Percentiles rank a stretch among this genome's conserved stretches.
phyloP scores from a whole-genome alignment of 2,329 filamentous ascomycete genomes.

The Cordyceps pruinosa region DNA sequence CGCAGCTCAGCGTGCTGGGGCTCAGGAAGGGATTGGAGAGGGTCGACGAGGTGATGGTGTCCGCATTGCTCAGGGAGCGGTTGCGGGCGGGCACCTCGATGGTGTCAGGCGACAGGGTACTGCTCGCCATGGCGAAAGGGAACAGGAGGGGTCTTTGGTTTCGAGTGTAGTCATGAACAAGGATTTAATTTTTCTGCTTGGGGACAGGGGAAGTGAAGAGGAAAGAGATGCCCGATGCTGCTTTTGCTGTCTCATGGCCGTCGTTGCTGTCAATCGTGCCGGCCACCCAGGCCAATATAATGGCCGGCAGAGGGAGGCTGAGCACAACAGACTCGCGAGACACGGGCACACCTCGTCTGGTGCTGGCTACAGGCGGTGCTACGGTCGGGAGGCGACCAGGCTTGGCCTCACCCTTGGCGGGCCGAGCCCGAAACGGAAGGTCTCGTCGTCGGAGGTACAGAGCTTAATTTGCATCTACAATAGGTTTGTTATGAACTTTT shows the following conservation, averaged over 20 bases:
- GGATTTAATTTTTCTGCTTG: background rate
- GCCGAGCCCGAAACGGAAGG: conserved; percentile 8
- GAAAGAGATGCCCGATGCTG: no score
- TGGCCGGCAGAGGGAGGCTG: conserved; percentile 6
- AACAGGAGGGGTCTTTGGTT: background rate
- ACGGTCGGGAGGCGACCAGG: background rate
- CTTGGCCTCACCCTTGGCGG: conserved; percentile 7
- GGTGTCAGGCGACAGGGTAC: conserved; percentile 7
- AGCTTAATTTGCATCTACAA: conserved; percentile 9
- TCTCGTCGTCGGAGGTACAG: background rate
- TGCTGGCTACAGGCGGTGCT: background rate
- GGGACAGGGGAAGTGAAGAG: background rate
- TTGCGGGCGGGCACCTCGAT: conserved; percentile 9
- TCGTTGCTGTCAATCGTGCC: background rate
- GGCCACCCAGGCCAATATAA: conserved; percentile 3
- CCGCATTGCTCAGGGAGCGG: conserved; percentile 16
- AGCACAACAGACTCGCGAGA: background rate
- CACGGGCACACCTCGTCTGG: background rate
- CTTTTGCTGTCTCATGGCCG: background rate
- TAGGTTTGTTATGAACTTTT: background rate
- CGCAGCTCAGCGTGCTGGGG: conserved; percentile 15
- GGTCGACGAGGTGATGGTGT: conserved; percentile 15
- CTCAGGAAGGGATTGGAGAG: conserved; percentile 22
- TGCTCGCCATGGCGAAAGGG: conserved; percentile 9
- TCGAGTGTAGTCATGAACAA: background rate